These are phyloP conservation scores for Arabidopsis arenosa DNA, from an alignment of 345 rosid genomes.

Conservation along the genomic window DNA sequence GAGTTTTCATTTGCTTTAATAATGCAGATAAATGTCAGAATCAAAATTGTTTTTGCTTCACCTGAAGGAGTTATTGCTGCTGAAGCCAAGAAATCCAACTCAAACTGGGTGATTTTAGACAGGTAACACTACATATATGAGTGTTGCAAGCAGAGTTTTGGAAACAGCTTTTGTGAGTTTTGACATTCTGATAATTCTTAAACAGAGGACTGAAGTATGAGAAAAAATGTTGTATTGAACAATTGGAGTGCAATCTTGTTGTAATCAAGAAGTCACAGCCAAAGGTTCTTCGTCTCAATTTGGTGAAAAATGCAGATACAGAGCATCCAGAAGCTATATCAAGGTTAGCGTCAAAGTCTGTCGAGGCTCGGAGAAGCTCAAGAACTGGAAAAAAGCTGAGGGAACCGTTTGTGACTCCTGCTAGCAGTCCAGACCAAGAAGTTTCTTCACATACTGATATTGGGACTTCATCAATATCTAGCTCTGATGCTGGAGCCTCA, in stretches of 20 bases:
- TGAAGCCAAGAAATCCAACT: constrained; percentile 76
- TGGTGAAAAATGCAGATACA: constrained; percentile 68
- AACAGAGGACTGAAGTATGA: constrained; percentile 81
- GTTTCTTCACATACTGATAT: constrained; percentile 71
- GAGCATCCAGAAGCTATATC: constrained; percentile 50
- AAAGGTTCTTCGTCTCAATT: constrained; percentile 85
- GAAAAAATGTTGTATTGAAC: constrained; percentile 78
- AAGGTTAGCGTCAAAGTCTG: constrained; percentile 43
- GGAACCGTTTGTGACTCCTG: constrained; percentile 91
- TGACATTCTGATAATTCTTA: constrained; percentile 16
- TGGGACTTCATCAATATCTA: constrained; percentile 87
- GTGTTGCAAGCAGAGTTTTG: constrained; percentile 6
- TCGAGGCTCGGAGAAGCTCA: constrained; percentile 47
- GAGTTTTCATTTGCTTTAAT: constrained; percentile 11
- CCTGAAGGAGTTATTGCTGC: constrained; percentile 83
- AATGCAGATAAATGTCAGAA: constrained; percentile 78
- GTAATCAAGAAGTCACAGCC: constrained; percentile 86
- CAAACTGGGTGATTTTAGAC: constrained; percentile 95
- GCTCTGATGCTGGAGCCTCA: constrained; percentile 88
- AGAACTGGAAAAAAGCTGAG: constrained; percentile 48
- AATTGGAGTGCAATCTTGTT: constrained; percentile 91
- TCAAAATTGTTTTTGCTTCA: constrained; percentile 75
- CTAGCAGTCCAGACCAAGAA: constrained; percentile 92
- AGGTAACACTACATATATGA: constrained; percentile 50
- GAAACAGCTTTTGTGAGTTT: neutral